A percentile compares a stretch with the other conserved stretches of the same genome.
phyloP scores from a whole-genome alignment of 768 basidiomycete species.

The Leccinum aurantiacum region DNA sequence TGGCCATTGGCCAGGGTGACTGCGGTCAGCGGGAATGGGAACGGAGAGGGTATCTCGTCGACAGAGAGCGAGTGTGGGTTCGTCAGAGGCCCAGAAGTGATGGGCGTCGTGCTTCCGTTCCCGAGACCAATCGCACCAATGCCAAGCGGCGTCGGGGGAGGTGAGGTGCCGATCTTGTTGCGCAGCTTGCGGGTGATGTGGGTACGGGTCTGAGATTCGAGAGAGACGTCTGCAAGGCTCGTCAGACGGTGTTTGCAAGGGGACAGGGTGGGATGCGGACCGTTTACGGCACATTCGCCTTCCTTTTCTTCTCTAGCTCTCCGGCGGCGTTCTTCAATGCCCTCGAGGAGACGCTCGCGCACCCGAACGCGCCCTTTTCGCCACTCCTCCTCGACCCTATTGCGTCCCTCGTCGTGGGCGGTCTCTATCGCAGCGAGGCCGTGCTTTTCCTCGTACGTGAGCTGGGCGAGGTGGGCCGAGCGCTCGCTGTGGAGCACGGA shows the following conservation, averaged over 20 bases:
- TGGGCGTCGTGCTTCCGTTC: no score
- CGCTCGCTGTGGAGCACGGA: conserved; percentile 68
- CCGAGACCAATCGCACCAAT: no score
- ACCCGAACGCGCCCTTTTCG: conserved; percentile 71
- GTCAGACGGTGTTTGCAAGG: conserved; percentile 3
- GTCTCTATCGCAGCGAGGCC: conserved; percentile 64
- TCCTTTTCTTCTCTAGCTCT: conserved; percentile 87
- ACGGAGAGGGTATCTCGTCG: no score
- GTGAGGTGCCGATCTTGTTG: no score
- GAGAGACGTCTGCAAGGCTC: conserved; percentile 54
- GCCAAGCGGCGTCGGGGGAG: no score
- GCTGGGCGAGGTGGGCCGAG: conserved; percentile 66
- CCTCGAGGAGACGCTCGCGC: conserved; percentile 75
- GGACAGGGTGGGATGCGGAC: conserved; percentile 27
- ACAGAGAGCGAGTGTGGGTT: no score
- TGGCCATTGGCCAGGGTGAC: conserved; percentile 42
- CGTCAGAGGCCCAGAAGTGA: no score
- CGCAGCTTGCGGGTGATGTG: no score
- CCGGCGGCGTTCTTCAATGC: conserved; percentile 78
- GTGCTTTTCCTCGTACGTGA: conserved; percentile 66
- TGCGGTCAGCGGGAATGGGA: conserved; percentile 50
- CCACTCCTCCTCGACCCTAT: conserved; percentile 83
- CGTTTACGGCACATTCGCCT: conserved; percentile 76
- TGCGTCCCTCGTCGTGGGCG: conserved; percentile 76
- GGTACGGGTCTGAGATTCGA: conserved; percentile 55